Evolutionary conservation across 257 asterid species (phyloP).

Genomic region (Buddleja alternifolia): DNA sequence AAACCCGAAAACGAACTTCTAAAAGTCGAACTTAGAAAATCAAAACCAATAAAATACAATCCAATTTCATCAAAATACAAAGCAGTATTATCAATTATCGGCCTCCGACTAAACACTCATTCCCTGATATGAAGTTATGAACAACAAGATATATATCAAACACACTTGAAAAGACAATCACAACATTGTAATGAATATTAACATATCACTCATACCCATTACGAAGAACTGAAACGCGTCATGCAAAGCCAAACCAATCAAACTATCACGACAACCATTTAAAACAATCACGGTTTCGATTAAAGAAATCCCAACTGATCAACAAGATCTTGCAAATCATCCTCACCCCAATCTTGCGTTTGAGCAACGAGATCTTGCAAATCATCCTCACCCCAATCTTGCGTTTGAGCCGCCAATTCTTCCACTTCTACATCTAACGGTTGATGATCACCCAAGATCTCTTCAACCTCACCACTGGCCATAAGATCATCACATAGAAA

Average conservation of each 20-base stretch:
- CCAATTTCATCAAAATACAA: neutral
- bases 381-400: no score
- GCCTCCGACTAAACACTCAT: constrained; percentile 25
- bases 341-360: no score
- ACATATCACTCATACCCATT: neutral
- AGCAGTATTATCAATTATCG: neutral
- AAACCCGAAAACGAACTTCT: no score
- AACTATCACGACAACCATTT: neutral
- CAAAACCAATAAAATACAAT: no score
- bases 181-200: neutral
- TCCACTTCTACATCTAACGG: constrained; percentile 55
- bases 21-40: no score
- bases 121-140: neutral
- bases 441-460: constrained; percentile 37
- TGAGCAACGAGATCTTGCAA: constrained; percentile 17
- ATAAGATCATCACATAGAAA: constrained; percentile 49
- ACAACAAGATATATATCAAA: neutral
- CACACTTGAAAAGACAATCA: neutral
- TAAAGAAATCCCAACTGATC: constrained; percentile 48
- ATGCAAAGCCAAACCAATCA: constrained; percentile 21
- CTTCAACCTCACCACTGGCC: constrained; percentile 40
- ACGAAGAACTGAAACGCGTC: neutral
- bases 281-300: neutral
- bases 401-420: constrained; percentile 53
- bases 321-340: no score